Conservation (phyloP, 345 rosid genomes). For the Rhodamnia rubescens region DNA sequence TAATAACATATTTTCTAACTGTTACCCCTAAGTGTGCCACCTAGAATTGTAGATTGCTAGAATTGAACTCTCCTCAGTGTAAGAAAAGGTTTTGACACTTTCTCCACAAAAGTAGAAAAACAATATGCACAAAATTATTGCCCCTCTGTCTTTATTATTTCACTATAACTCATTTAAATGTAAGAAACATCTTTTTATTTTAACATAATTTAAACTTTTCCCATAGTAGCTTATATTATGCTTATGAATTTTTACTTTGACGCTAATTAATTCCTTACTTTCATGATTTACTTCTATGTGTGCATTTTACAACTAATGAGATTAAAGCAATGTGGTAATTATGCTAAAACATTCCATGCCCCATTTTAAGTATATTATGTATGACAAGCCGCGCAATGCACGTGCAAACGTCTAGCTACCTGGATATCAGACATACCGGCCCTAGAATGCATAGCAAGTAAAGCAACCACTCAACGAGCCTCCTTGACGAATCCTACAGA, state of each 20-base stretch:
- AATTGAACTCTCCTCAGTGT: not conserved
- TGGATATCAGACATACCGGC: conserved; percentile 3
- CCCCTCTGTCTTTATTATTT: not conserved
- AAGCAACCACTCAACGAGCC: conserved; percentile 82
- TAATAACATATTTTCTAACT: not conserved
- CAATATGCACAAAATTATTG: not conserved
- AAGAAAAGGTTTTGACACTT: not conserved
- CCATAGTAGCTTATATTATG: not conserved
- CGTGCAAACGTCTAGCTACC: not conserved
- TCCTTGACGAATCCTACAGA: conserved; percentile 43
- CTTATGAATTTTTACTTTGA: not conserved
- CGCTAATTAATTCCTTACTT: not conserved
- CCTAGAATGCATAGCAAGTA: conserved; percentile 69
- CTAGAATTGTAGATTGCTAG: not conserved
- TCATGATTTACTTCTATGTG: not conserved
- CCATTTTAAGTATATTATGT: not conserved
- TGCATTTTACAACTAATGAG: not conserved
- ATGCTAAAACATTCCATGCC: not conserved
- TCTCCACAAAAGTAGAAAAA: not conserved
- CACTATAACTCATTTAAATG: not conserved
- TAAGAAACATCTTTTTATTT: not conserved
- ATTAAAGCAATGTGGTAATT: not conserved
- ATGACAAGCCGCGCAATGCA: not conserved
- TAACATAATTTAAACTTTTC: not conserved
- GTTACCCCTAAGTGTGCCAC: not conserved